A percentile compares a stretch with the other conserved stretches of the same genome.
Conservation (phyloP, 306 rosid genomes). For the Boehmeria nivea region DNA sequence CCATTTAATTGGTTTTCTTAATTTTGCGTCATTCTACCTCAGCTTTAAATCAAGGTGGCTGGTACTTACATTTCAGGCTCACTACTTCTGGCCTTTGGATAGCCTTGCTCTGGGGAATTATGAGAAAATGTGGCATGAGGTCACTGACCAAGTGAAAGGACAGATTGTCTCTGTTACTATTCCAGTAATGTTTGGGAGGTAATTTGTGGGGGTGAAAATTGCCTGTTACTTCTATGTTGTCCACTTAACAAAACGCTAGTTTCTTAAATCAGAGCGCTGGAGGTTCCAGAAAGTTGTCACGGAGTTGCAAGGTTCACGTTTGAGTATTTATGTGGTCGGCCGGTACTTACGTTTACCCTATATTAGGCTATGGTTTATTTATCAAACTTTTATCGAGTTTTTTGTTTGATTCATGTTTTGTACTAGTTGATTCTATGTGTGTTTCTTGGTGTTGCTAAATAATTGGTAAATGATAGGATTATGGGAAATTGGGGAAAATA, state of each 20-base stretch:
- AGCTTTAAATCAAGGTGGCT: neutral
- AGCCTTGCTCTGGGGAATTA: constrained; percentile 40
- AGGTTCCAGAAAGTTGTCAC: constrained; percentile 71
- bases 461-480: too few species aligned
- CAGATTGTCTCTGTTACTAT: constrained; percentile 40
- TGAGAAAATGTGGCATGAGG: constrained; percentile 71
- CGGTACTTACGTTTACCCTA: constrained; percentile 51
- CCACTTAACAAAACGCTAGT: constrained; percentile 12
- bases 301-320: constrained; percentile 87
- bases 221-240: constrained; percentile 2
- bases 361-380: too few species aligned
- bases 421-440: too few species aligned
- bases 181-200: constrained; percentile 98
- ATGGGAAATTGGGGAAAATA: too few species aligned
- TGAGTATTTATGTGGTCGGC: constrained; percentile 82
- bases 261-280: constrained; percentile 54
- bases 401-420: too few species aligned
- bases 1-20: too few species aligned
- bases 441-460: too few species aligned
- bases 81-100: constrained; percentile 74
- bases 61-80: constrained; percentile 40
- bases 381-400: too few species aligned
- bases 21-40: too few species aligned
- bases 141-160: constrained; percentile 49
- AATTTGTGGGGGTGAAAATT: constrained; percentile 17